phyloP scores from a whole-genome alignment of 768 basidiomycete species.

The Russula brevipes region DNA sequence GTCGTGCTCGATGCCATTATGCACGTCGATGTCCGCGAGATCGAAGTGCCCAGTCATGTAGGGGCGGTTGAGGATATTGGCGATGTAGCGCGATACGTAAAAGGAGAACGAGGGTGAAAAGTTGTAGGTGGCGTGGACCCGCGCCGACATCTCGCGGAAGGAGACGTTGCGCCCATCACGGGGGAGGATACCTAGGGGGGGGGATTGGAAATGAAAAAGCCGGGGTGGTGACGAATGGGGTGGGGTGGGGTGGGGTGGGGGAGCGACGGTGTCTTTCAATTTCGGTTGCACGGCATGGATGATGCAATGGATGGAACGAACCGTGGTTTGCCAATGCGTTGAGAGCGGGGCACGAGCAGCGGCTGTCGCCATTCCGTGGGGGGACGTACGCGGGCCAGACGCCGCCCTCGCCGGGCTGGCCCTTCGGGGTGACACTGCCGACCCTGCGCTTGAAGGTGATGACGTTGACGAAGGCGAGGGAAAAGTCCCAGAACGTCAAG shows the following conservation, averaged over 20 bases:
- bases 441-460: slow-evolving; percentile 44
- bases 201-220: neutral
- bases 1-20: slow-evolving; percentile 75
- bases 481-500: slow-evolving; percentile 48
- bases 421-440: slow-evolving; percentile 53
- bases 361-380: slow-evolving; percentile 57
- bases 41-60: slow-evolving; percentile 58
- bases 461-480: slow-evolving; percentile 48
- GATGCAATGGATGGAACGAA: slow-evolving; percentile 27
- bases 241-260: neutral
- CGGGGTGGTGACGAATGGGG: neutral
- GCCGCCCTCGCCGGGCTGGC: slow-evolving; percentile 53
- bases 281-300: neutral
- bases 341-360: slow-evolving; percentile 67
- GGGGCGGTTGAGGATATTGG: slow-evolving; percentile 49
- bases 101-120: slow-evolving; percentile 62
- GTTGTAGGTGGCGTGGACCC: slow-evolving; percentile 58
- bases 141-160: slow-evolving; percentile 44
- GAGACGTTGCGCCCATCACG: slow-evolving; percentile 67
- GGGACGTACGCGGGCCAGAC: slow-evolving; percentile 64
- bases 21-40: slow-evolving; percentile 60
- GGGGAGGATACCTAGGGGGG: slow-evolving; percentile 39
- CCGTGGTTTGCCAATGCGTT: slow-evolving; percentile 85
- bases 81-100: slow-evolving; percentile 59
- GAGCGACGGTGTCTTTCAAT: neutral